Conservation (phyloP, 139 green algal genomes). For the Monoraphidium neglectum region DNA sequence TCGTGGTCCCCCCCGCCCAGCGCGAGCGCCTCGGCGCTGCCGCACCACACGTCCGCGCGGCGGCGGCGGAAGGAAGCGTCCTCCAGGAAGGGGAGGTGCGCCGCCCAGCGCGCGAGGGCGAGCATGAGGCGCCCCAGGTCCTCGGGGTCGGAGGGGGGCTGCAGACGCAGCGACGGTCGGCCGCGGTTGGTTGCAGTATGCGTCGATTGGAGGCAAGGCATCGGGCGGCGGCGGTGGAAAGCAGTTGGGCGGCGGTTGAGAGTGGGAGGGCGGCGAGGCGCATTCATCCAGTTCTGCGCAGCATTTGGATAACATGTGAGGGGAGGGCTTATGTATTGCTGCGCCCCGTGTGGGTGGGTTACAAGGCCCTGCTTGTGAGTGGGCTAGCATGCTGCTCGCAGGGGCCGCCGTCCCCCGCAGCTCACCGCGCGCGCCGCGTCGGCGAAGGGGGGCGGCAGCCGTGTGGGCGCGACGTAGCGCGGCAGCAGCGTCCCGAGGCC, state of each 20-base stretch:
- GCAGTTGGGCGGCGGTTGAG: no score
- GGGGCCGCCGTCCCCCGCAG: slow-evolving; percentile 1
- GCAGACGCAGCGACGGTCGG: no score
- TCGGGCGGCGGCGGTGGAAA: no score
- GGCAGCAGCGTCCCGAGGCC: slow-evolving; percentile 48
- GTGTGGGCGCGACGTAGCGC: slow-evolving; percentile 46
- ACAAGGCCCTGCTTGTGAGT: no score
- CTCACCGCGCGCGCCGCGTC: background rate
- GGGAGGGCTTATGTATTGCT: no score
- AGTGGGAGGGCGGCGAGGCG: no score
- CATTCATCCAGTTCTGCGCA: no score
- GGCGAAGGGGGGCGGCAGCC: slow-evolving; percentile 39
- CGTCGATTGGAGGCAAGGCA: no score
- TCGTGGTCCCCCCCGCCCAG: slow-evolving; percentile 45
- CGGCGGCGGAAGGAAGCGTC: slow-evolving; percentile 25
- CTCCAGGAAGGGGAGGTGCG: slow-evolving; percentile 50
- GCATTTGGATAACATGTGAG: no score
- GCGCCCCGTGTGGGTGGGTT: no score
- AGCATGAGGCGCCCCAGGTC: slow-evolving; percentile 21
- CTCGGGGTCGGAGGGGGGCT: background rate
- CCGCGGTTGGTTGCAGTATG: no score
- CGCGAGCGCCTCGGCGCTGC: slow-evolving; percentile 40
- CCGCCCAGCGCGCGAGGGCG: slow-evolving; percentile 40
- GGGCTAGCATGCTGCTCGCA: slow-evolving; percentile 32
- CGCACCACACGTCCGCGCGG: slow-evolving; percentile 49